phyloP scores from a whole-genome alignment of 768 basidiomycete genomes.

The Sporobolomyces pararoseus region DNA sequence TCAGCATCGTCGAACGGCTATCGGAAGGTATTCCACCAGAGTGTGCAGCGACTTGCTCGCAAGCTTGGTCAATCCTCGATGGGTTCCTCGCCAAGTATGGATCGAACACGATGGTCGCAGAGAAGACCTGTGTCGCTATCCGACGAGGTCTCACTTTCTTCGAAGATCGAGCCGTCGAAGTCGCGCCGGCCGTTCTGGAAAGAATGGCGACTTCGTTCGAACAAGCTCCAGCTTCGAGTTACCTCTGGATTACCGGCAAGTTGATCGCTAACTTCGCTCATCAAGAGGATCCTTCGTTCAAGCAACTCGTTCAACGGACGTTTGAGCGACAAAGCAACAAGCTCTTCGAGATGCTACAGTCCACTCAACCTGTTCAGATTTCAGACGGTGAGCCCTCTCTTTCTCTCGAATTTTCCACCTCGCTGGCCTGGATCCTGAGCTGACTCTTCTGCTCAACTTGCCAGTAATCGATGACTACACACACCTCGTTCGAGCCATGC shows the following conservation, averaged over 20 bases:
- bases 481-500: conserved; percentile 68
- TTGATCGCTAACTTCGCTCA: conserved; percentile 71
- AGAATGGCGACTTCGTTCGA: conserved; percentile 78
- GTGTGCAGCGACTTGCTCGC: conserved; percentile 71
- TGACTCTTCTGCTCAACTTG: background rate
- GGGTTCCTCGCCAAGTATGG: conserved; percentile 73
- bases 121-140: conserved; percentile 76
- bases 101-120: conserved; percentile 66
- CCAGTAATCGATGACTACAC: conserved; percentile 91
- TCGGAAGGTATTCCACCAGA: conserved; percentile 74
- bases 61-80: conserved; percentile 82
- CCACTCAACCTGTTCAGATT: conserved; percentile 66
- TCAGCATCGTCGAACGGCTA: conserved; percentile 66
- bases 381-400: conserved; percentile 90
- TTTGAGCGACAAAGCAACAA: conserved; percentile 75
- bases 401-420: background rate
- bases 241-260: conserved; percentile 91
- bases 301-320: conserved; percentile 59
- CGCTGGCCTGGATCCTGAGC: background rate
- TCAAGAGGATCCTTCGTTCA: conserved; percentile 59
- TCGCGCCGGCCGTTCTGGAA: conserved; percentile 67
- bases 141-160: conserved; percentile 81
- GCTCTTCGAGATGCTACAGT: conserved; percentile 63
- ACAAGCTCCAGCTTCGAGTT: conserved; percentile 72
- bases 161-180: conserved; percentile 56